A percentile compares a stretch with the other conserved stretches of the same genome.
Evolutionary conservation across 2,329 filamentous ascomycete species (phyloP).

Genomic region (Boeremia exigua): DNA sequence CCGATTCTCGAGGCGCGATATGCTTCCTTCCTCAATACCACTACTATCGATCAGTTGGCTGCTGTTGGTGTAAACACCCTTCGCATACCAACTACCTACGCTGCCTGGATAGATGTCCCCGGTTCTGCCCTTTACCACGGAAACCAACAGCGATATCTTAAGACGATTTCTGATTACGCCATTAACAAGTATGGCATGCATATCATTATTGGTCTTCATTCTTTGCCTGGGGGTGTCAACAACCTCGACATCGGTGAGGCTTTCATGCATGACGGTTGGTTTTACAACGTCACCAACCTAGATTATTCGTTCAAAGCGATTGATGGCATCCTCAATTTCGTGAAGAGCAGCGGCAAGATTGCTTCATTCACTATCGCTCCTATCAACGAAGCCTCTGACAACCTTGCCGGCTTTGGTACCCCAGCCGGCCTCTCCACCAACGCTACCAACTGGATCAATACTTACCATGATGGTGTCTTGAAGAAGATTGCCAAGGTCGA

Average conservation of each 20-base stretch:
- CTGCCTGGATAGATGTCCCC: slow-evolving; percentile 45
- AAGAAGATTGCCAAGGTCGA: slow-evolving; percentile 22
- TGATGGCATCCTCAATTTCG: slow-evolving; percentile 39
- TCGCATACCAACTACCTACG: slow-evolving; percentile 46
- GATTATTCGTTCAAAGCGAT: slow-evolving; percentile 42
- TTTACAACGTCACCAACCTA: slow-evolving; percentile 44
- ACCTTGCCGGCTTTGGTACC: slow-evolving; percentile 37
- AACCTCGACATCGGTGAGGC: slow-evolving; percentile 14
- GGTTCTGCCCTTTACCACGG: slow-evolving; percentile 42
- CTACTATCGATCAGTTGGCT: slow-evolving; percentile 41
- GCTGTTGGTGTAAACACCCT: slow-evolving; percentile 40
- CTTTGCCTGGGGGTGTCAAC: slow-evolving; percentile 41
- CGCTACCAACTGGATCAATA: slow-evolving; percentile 39
- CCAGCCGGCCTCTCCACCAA: slow-evolving; percentile 35
- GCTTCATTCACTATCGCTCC: slow-evolving; percentile 44
- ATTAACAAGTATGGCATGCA: slow-evolving; percentile 46
- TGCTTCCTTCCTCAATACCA: slow-evolving; percentile 34
- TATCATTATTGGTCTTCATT: slow-evolving; percentile 43
- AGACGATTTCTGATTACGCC: slow-evolving; percentile 42
- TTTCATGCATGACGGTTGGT: slow-evolving; percentile 39
- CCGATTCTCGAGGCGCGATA: slow-evolving; percentile 37
- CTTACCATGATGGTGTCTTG: slow-evolving; percentile 35
- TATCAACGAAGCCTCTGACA: slow-evolving; percentile 49
- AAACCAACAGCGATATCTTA: slow-evolving; percentile 36
- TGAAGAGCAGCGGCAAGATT: slow-evolving; percentile 32